Evolutionary conservation across 2,329 filamentous ascomycete genomes (phyloP).

Genomic region (Aureobasidium sp.): DNA sequence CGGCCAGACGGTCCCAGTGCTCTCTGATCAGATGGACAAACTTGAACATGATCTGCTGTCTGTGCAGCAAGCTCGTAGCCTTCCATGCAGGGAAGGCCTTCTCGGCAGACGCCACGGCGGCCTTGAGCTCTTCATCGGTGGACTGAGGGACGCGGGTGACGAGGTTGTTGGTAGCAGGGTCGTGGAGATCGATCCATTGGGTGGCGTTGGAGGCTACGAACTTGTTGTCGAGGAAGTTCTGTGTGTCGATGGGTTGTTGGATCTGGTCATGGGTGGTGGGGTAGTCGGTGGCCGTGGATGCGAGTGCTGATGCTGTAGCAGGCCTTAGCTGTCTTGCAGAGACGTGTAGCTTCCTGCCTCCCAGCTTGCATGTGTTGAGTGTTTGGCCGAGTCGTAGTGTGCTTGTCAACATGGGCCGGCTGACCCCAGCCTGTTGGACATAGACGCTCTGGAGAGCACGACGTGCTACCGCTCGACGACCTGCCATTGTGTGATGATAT

Average conservation of each 20-base stretch:
- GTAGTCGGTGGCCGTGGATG: slow-evolving; percentile 48
- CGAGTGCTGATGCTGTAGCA: slow-evolving; percentile 40
- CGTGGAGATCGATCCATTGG: slow-evolving; percentile 66
- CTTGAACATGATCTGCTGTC: slow-evolving; percentile 77
- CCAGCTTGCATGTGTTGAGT: slow-evolving; percentile 30
- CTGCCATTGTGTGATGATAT: slow-evolving; percentile 31
- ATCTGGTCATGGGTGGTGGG: slow-evolving; percentile 67
- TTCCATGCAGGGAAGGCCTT: slow-evolving; percentile 66
- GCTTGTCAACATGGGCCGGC: slow-evolving; percentile 29
- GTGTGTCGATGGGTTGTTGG: slow-evolving; percentile 58
- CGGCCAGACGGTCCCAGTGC: slow-evolving; percentile 77
- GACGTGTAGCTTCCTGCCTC: slow-evolving; percentile 44
- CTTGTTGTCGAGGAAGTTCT: slow-evolving; percentile 65
- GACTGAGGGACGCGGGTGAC: slow-evolving; percentile 73
- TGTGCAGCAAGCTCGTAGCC: slow-evolving; percentile 58
- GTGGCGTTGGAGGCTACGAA: slow-evolving; percentile 59
- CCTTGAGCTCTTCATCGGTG: slow-evolving; percentile 64
- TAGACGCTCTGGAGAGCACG: slow-evolving; percentile 34
- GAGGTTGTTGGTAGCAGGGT: slow-evolving; percentile 74
- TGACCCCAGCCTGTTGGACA: slow-evolving; percentile 29
- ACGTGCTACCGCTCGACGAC: slow-evolving; percentile 36
- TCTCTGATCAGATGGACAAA: slow-evolving; percentile 71
- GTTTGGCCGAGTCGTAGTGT: slow-evolving; percentile 32
- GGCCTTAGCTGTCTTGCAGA: slow-evolving; percentile 45
- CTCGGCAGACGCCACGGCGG: slow-evolving; percentile 63